phyloP scores from a whole-genome alignment of 495 filamentous ascomycete species.

The Neurospora tetrasperma region DNA sequence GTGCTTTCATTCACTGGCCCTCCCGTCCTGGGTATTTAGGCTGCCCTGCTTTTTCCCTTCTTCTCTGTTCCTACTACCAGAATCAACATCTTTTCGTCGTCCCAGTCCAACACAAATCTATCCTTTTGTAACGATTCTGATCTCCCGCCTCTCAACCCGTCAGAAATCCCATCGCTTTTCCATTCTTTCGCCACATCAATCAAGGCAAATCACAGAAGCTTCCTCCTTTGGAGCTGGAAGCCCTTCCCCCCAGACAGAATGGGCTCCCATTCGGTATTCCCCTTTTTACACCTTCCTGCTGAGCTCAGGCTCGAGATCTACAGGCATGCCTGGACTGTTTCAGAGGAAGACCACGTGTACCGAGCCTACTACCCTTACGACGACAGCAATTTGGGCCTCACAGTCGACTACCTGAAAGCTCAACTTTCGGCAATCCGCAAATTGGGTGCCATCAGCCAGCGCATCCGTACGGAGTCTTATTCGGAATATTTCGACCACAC shows the following conservation, averaged over 20 bases:
- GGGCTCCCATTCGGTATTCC: not conserved
- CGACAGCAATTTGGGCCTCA: not conserved
- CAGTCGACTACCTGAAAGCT: not conserved
- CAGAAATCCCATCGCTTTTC: not conserved
- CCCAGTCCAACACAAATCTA: not conserved
- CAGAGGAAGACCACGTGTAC: not conserved
- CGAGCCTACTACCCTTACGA: not conserved
- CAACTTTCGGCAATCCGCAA: not conserved
- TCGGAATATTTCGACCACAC: not conserved
- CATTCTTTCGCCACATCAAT: not conserved
- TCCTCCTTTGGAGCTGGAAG: not conserved
- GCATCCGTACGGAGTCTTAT: not conserved
- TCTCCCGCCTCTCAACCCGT: not conserved
- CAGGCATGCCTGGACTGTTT: not conserved
- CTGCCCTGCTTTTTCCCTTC: no score
- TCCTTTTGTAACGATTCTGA: not conserved
- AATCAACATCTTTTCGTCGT: no score
- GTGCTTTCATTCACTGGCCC: no score
- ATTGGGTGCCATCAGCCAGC: not conserved
- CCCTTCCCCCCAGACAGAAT: not conserved
- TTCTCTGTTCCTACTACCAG: no score
- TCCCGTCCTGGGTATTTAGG: no score
- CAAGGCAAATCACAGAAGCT: not conserved
- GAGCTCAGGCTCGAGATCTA: not conserved
- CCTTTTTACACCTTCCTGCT: not conserved